Evolutionary conservation across 768 basidiomycete genomes (phyloP), one percentile per base, ranked within the genome.

Genomic region (Tephrocybe sp.): DNA sequence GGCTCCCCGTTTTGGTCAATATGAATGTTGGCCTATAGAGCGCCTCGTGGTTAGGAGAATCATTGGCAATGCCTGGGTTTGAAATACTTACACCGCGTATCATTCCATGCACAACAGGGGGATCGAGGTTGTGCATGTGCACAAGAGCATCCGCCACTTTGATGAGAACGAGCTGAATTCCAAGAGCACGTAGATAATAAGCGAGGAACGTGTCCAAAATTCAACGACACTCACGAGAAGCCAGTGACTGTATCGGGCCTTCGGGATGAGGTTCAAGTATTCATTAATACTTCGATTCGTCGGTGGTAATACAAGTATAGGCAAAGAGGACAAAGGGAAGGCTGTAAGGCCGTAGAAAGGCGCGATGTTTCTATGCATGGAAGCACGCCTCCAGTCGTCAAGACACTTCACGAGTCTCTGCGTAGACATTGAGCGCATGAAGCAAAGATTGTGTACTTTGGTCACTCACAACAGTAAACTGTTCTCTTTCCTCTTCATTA

Each of bases 21-120:
- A 15, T 61, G 47, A 22, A 68, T 60, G 25, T 67, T 67, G 16
- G 55, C 52, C 64, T 66, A 22, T 2, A 21, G 12, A 40, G 15
- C 12, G 8, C 25, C 31, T 37, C n/a, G 15, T 41, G 19, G 12
- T n/a, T 9, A 42, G 13, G 2, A 27, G n/a, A 12, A 36, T 31
- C 16, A 15, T 19, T 22, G 8, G 9, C 13, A 1, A 24, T 8
- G 21, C 37, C 31, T 9, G 36, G 4, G 15, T 2, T 4, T 40
- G 21, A 22, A 40, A 21, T 13, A 58, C 64, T 42, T 52, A 68
- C 67, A 12, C 64, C 63, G 37, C 57, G 57, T 21, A 68, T 34
- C 28, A 58, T 61, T 1, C 64, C 62, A 30, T 68, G 68, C 3
- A 61, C 44, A 9, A 67, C 57, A 1, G 64, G 64, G 1, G 64